A percentile compares a stretch with the other conserved stretches of the same genome.
These are phyloP conservation scores for Cotoneaster glaucophyllus DNA, from an alignment of 306 rosid species.

Conservation along the genomic window DNA sequence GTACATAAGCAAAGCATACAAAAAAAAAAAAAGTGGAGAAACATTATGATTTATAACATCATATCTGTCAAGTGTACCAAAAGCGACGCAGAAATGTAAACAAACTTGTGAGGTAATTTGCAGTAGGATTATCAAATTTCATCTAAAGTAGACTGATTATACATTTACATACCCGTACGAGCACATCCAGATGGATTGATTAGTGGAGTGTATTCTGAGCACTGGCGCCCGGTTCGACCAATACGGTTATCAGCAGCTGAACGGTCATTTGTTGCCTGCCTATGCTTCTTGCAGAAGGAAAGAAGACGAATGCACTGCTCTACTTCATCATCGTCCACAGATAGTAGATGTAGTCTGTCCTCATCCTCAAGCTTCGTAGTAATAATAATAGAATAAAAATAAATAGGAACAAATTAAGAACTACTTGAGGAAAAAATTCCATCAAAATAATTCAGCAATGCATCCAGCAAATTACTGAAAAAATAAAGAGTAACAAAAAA, in stretches of 20 bases:
- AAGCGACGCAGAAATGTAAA: not conserved
- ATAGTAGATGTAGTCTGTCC: conserved; percentile 86
- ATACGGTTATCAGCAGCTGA: conserved; percentile 67
- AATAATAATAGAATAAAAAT: conserved; percentile 17
- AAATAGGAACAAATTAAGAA: not conserved
- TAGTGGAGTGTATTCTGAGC: conserved; percentile 82
- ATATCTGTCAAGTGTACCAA: not conserved
- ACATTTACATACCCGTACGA: conserved; percentile 65
- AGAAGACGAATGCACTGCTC: conserved; percentile 92
- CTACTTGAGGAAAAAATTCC: not conserved
- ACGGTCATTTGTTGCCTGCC: conserved; percentile 87
- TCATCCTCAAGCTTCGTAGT: conserved; percentile 79
- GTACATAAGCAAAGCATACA: not conserved
- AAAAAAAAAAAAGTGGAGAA: not conserved
- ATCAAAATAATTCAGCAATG: not conserved
- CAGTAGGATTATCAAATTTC: not conserved
- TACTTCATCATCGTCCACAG: conserved; percentile 89
- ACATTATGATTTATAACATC: not conserved
- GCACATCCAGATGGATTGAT: conserved; percentile 95
- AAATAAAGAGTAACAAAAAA: not conserved
- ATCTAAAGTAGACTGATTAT: conserved; percentile 2
- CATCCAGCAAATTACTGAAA: not conserved
- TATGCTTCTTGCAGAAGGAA: conserved; percentile 93
- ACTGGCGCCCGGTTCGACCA: conserved; percentile 44
- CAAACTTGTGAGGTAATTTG: not conserved